A percentile compares a stretch with the other conserved stretches of the same genome.
Evolutionary conservation across 2,329 filamentous ascomycete genomes (phyloP).

Genomic region (Aschersonia sp.): DNA sequence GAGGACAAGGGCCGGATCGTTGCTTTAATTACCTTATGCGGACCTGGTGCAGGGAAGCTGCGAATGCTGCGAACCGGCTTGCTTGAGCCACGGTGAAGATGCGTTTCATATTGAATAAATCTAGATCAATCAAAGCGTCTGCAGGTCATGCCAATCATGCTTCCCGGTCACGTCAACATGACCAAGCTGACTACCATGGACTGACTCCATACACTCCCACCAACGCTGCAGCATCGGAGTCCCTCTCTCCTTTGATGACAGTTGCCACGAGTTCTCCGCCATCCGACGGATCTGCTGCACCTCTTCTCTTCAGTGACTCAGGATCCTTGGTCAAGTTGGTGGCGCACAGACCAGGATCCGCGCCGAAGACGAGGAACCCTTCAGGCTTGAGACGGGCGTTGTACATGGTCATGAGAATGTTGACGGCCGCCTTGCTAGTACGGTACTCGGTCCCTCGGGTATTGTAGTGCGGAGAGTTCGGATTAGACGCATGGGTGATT

Average conservation of each 20-base stretch:
- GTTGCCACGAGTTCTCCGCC: neutral
- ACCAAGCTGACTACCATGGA: no score
- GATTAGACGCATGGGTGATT: neutral
- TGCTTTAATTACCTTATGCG: no score
- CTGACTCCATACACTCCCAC: no score
- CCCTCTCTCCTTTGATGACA: neutral
- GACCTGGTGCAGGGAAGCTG: no score
- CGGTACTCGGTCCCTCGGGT: neutral
- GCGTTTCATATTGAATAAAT: no score
- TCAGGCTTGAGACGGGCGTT: neutral
- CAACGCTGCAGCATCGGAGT: no score
- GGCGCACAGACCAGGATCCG: neutral
- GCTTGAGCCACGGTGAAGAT: no score
- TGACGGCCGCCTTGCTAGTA: neutral
- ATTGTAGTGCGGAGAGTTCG: neutral
- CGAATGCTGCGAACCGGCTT: no score
- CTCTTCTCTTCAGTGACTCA: neutral
- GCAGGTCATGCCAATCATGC: no score
- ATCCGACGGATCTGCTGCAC: neutral
- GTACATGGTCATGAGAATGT: neutral
- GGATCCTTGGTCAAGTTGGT: neutral
- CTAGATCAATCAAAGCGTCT: no score
- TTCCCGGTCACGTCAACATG: no score
- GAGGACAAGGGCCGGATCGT: no score
- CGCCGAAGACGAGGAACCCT: neutral